Evolutionary conservation across 352 stramenopile genomes (phyloP), one percentile per base, ranked within the genome.

Genomic region (Pythium biforme): DNA sequence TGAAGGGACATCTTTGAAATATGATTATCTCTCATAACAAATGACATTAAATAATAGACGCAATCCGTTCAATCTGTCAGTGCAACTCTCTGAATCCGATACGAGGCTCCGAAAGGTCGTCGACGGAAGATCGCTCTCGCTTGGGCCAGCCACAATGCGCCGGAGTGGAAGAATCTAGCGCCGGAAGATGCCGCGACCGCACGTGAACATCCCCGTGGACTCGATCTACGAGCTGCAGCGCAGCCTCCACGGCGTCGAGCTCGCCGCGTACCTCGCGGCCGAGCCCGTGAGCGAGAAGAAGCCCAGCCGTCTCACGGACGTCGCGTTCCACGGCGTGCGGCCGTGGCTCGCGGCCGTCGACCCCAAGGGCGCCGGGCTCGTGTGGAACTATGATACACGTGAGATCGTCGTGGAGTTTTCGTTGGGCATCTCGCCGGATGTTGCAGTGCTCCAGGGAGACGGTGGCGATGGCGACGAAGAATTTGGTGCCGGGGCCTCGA

Each of bases 301-400:
- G 46, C 69, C 75, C 23, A 89, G 79, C 54, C 80, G 81, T 20
- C 72, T 90, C 19, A 79, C 76, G n/a, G 81, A 90, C 27, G 73
- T 76, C 5, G 64, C 75, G 19, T 89, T 89, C 51, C 83, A 94
- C 52, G 69, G 79, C 8, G 63, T 86, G 23, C 81, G 81, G 9
- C 77, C 79, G 15, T 94, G 85, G 85, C 57, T 89, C 34, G 83
- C 81, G 10, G 77, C 77, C 2, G 72, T 92, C 47, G 85, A 94
- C 33, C 59, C 73, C 12, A 91, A 86, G 50, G 81, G 84, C 6
- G 65, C 55, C 12, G 79, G 79, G 0, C 20, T 88, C 22, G 78
- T 91, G 1, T 92, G 83, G 85, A 83, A 92, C 70, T 88, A 85
- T 23, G 80, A 92, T 39, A 90, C 77, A 2, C 69, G 70, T 0